Conservation (phyloP, 73 alveolate genomes). For the Paramecium sonneborni region DNA sequence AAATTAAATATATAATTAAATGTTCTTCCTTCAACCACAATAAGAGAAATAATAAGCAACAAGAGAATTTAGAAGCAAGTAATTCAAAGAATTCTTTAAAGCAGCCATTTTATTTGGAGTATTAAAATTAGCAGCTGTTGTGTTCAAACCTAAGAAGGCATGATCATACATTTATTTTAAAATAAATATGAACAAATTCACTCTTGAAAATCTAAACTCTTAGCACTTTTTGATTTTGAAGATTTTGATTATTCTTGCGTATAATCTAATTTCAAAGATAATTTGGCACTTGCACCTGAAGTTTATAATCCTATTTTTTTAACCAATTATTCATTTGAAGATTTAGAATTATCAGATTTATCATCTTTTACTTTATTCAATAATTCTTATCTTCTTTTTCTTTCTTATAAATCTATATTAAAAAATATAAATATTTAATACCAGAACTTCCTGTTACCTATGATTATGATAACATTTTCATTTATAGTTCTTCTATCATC, state of each 20-base stretch:
- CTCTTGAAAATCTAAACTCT: background rate
- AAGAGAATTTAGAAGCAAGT: conserved; percentile 12
- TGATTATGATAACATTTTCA: background rate
- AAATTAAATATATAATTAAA: background rate
- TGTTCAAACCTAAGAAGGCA: conserved; percentile 3
- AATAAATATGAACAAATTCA: background rate
- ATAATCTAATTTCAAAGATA: background rate
- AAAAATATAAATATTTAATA: background rate
- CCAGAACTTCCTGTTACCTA: background rate
- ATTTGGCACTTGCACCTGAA: background rate
- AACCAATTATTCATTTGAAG: background rate
- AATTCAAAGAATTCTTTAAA: background rate
- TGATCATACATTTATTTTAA: background rate
- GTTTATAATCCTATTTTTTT: background rate
- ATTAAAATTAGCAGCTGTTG: background rate
- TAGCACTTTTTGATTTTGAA: background rate
- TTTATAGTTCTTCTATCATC: background rate
- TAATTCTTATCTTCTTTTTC: conserved; percentile 4
- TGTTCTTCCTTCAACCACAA: conserved; percentile 34
- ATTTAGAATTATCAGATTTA: background rate
- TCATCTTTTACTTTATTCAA: conserved; percentile 1
- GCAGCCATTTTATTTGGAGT: conserved; percentile 27
- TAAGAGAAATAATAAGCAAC: conserved; percentile 16
- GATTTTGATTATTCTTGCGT: background rate
- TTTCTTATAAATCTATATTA: background rate